phyloP scores from a whole-genome alignment of 768 basidiomycete species.

The Serendipita indica region DNA sequence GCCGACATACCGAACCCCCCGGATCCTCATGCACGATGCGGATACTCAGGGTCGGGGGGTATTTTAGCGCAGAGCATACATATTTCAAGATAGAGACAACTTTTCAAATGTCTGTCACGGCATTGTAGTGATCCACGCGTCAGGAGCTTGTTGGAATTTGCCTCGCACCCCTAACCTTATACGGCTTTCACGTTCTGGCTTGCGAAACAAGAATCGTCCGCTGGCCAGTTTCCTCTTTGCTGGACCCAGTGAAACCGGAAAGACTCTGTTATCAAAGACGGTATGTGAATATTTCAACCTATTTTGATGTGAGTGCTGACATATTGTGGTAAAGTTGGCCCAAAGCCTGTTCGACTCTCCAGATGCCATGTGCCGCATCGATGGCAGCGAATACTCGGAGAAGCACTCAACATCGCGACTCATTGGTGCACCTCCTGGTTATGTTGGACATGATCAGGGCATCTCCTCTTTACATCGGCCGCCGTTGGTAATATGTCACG shows the following conservation, averaged over 20 bases:
- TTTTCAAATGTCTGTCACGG: too few species aligned
- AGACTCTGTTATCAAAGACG: conserved; percentile 82
- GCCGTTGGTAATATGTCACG: too few species aligned
- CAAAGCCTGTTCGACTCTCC: conserved; percentile 79
- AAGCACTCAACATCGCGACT: conserved; percentile 59
- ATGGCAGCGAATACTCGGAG: conserved; percentile 87
- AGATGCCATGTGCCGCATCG: conserved; percentile 83
- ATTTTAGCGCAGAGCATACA: too few species aligned
- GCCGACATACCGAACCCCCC: too few species aligned
- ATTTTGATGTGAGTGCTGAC: neutral
- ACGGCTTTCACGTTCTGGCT: conserved; percentile 80
- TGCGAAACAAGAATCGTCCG: conserved; percentile 75
- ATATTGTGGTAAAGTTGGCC: conserved; percentile 45
- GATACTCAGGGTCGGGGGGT: too few species aligned
- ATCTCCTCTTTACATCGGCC: too few species aligned
- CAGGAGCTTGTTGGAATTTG: too few species aligned
- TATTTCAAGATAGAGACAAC: too few species aligned
- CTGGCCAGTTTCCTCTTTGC: conserved; percentile 89
- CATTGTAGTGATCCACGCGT: too few species aligned
- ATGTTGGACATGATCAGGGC: conserved; percentile 87
- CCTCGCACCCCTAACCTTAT: conserved; percentile 94
- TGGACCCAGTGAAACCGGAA: conserved; percentile 82
- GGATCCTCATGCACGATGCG: too few species aligned
- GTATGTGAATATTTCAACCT: conserved; percentile 33
- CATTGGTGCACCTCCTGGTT: conserved; percentile 68